phyloP scores from a whole-genome alignment of 2,329 filamentous ascomycete species.

The Penicillium sp. region DNA sequence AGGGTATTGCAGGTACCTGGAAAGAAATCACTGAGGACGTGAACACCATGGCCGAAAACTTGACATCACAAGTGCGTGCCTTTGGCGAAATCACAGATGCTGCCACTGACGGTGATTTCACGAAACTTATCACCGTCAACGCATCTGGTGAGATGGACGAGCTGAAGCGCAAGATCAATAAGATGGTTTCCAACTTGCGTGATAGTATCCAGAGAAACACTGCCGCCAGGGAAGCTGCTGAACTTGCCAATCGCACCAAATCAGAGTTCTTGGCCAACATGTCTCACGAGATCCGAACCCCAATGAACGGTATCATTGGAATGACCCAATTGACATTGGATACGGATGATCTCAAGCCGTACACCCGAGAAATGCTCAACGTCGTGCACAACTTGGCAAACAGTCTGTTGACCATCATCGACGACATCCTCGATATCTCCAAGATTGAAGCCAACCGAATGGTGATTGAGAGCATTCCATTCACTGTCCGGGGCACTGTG shows the following conservation, averaged over 20 bases:
- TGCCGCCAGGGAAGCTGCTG: slow-evolving; percentile 90
- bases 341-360: slow-evolving; percentile 89
- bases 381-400: slow-evolving; percentile 97
- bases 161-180: slow-evolving; percentile 97
- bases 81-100: slow-evolving; percentile 99
- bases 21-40: slow-evolving; percentile 98
- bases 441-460: slow-evolving; percentile 93
- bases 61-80: slow-evolving; percentile 94
- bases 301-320: slow-evolving; percentile 96
- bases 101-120: slow-evolving; percentile 95
- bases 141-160: slow-evolving; percentile 99
- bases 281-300: slow-evolving; percentile 97
- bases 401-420: slow-evolving; percentile 94
- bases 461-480: slow-evolving; percentile 97
- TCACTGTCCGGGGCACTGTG: slow-evolving; percentile 88
- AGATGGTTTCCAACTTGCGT: slow-evolving; percentile 94
- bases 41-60: slow-evolving; percentile 84
- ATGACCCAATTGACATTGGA: slow-evolving; percentile 97
- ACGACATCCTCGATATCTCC: slow-evolving; percentile 70
- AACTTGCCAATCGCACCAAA: slow-evolving; percentile 96
- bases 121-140: slow-evolving; percentile 93
- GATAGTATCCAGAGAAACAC: slow-evolving; percentile 98
- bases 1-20: slow-evolving; percentile 90
- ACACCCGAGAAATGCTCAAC: slow-evolving; percentile 97
- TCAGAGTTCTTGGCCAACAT: slow-evolving; percentile 98